phyloP scores from a whole-genome alignment of 2,329 filamentous ascomycete genomes.

The Clonostachys rosea region DNA sequence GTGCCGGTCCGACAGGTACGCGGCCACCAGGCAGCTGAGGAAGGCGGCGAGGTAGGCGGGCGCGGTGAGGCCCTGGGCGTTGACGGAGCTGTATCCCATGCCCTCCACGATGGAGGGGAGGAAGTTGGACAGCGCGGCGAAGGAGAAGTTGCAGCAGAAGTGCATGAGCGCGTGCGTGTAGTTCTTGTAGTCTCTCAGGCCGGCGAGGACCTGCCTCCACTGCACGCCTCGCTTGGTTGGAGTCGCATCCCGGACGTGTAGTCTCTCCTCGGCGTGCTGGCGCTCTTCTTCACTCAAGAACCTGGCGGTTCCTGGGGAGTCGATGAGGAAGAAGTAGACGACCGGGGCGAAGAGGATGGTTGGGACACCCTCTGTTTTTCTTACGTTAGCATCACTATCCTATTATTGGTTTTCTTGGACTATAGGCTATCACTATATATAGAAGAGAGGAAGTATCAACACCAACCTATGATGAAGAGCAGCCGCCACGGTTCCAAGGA shows the following conservation, averaged over 20 bases:
- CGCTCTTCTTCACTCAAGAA: constrained; percentile 35
- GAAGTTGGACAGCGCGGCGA: constrained; percentile 30
- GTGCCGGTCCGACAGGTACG: constrained; percentile 25
- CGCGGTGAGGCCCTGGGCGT: constrained; percentile 32
- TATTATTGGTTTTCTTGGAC: too few species aligned
- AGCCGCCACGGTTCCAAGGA: constrained; percentile 59
- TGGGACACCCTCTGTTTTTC: constrained; percentile 50
- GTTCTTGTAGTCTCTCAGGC: constrained; percentile 24
- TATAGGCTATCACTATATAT: constrained; percentile 10
- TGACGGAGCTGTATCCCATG: constrained; percentile 29
- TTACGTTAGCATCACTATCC: constrained; percentile 1
- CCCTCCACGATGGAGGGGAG: constrained; percentile 31
- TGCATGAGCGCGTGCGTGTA: constrained; percentile 27
- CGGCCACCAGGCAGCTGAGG: constrained; percentile 18
- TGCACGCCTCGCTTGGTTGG: constrained; percentile 1
- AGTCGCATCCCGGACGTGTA: constrained; percentile 7
- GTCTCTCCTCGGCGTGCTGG: constrained; percentile 4
- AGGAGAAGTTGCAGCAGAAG: constrained; percentile 30
- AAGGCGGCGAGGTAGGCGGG: constrained; percentile 33
- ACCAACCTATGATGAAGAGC: constrained; percentile 49
- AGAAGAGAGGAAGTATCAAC: neutral
- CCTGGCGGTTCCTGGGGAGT: constrained; percentile 44
- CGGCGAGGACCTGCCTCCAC: constrained; percentile 19
- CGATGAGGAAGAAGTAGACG: constrained; percentile 43
- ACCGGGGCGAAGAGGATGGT: constrained; percentile 41